Evolutionary conservation across 2,329 filamentous ascomycete species (phyloP).

Genomic region (Sordariomycetes sp.): DNA sequence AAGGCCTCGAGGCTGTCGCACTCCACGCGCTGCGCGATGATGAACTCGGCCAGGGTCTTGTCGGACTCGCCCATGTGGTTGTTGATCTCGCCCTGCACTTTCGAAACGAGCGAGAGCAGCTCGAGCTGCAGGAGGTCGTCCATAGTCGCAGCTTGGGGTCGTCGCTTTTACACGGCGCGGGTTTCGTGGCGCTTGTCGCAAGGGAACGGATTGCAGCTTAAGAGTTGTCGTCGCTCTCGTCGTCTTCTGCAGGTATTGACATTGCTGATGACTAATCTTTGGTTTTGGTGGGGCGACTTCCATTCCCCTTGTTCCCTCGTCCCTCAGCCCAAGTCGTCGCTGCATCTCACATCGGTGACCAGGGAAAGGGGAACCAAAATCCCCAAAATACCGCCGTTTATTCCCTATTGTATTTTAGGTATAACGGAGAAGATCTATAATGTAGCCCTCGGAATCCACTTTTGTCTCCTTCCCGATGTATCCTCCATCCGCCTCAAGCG

Average conservation of each 20-base stretch:
- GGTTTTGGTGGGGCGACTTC: too few relatives aligned
- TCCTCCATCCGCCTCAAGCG: background rate
- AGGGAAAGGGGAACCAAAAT: background rate
- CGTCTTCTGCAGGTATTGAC: too few relatives aligned
- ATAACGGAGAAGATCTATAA: background rate
- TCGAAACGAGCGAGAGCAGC: conserved; percentile 85
- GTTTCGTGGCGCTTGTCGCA: background rate
- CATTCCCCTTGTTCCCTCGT: too few relatives aligned
- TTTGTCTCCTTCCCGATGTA: background rate
- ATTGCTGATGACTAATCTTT: too few relatives aligned
- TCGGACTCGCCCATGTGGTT: conserved; percentile 89
- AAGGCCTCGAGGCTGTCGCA: conserved; percentile 63
- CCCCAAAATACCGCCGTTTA: background rate
- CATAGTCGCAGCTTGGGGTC: conserved; percentile 41
- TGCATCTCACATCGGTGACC: background rate
- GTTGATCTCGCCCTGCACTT: conserved; percentile 85
- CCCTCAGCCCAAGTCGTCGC: too few relatives aligned
- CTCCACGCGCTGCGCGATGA: conserved; percentile 81
- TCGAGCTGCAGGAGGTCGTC: conserved; percentile 88
- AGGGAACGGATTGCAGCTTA: background rate
- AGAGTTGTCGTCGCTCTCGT: background rate
- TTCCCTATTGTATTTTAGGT: background rate
- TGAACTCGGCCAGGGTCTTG: conserved; percentile 91
- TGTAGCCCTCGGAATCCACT: background rate
- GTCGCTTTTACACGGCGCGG: background rate